phyloP scores from a whole-genome alignment of 2,329 filamentous ascomycete species.

The Huntiella bhutanensis region DNA sequence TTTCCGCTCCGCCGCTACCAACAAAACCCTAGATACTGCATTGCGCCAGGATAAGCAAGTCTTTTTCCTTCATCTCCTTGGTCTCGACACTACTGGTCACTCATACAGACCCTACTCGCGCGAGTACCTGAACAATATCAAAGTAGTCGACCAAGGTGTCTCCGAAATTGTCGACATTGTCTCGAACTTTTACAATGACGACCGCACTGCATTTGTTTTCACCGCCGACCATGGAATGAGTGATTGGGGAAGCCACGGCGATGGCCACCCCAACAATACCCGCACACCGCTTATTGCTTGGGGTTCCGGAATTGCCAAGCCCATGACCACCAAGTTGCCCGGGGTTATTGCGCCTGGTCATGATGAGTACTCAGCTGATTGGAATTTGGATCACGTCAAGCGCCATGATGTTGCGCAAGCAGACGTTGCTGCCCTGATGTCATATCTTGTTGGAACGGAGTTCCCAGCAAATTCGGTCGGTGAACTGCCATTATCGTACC shows the following conservation, averaged over 20 bases:
- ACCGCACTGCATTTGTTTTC: constrained; percentile 84
- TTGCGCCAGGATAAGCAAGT: constrained; percentile 72
- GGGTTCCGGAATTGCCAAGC: constrained; percentile 77
- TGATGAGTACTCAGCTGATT: constrained; percentile 79
- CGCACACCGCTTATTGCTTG: constrained; percentile 81
- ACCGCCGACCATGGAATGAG: constrained; percentile 99
- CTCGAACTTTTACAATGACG: constrained; percentile 67
- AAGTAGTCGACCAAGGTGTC: constrained; percentile 82
- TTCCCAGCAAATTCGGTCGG: constrained; percentile 96
- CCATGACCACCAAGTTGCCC: constrained; percentile 34
- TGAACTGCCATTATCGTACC: constrained; percentile 67
- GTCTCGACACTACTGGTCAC: constrained; percentile 81
- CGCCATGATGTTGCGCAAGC: constrained; percentile 87
- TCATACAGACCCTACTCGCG: constrained; percentile 75
- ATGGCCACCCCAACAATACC: constrained; percentile 93
- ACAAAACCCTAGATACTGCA: constrained; percentile 52
- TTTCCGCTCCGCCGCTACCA: constrained; percentile 61
- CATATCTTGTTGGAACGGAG: constrained; percentile 69
- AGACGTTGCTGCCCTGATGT: constrained; percentile 88
- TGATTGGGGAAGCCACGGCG: constrained; percentile 96
- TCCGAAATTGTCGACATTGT: constrained; percentile 65
- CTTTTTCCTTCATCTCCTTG: constrained; percentile 87
- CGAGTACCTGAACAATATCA: constrained; percentile 87
- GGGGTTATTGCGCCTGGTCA: constrained; percentile 51
- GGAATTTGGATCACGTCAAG: constrained; percentile 61